phyloP scores from a whole-genome alignment of 2,329 filamentous ascomycete species.

The Didymella glomerata region DNA sequence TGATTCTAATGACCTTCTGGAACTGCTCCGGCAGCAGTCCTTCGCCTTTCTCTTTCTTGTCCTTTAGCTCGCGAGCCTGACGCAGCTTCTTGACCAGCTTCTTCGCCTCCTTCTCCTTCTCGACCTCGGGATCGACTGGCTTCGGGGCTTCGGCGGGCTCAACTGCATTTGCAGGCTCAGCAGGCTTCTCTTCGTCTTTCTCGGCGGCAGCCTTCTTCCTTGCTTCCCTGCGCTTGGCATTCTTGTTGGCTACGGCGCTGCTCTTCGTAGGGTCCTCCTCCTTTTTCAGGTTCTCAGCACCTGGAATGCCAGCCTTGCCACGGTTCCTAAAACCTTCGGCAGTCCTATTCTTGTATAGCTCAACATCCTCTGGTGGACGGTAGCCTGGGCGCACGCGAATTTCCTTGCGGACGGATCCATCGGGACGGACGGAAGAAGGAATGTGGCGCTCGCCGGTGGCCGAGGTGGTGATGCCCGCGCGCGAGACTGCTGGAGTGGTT shows the following conservation, averaged over 20 bases:
- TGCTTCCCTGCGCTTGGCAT: slow-evolving; percentile 79
- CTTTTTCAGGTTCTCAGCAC: slow-evolving; percentile 66
- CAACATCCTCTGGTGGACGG: slow-evolving; percentile 91
- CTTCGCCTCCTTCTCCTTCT: slow-evolving; percentile 91
- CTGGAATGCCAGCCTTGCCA: slow-evolving; percentile 74
- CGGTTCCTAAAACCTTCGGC: slow-evolving; percentile 85
- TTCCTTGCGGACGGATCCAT: slow-evolving; percentile 91
- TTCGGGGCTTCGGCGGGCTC: slow-evolving; percentile 37
- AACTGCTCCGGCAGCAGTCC: slow-evolving; percentile 90
- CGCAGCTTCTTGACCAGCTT: slow-evolving; percentile 94
- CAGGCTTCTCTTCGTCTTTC: slow-evolving; percentile 52
- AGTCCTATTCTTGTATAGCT: slow-evolving; percentile 92
- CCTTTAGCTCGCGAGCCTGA: slow-evolving; percentile 87
- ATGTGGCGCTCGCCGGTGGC: slow-evolving; percentile 84
- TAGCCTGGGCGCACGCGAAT: slow-evolving; percentile 95
- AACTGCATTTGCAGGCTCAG: slow-evolving; percentile 25
- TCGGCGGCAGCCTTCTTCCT: slow-evolving; percentile 63
- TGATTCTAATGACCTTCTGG: slow-evolving; percentile 97
- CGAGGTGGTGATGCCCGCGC: slow-evolving; percentile 72
- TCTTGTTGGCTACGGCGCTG: slow-evolving; percentile 74
- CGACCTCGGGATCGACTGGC: slow-evolving; percentile 70
- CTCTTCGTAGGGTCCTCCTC: slow-evolving; percentile 57
- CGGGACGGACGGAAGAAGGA: slow-evolving; percentile 82
- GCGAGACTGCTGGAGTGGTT: slow-evolving; percentile 44
- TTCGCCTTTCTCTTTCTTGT: slow-evolving; percentile 89